Conservation (phyloP, 1,284 basidiomycete species). For the Moesziomyces aphidis region DNA sequence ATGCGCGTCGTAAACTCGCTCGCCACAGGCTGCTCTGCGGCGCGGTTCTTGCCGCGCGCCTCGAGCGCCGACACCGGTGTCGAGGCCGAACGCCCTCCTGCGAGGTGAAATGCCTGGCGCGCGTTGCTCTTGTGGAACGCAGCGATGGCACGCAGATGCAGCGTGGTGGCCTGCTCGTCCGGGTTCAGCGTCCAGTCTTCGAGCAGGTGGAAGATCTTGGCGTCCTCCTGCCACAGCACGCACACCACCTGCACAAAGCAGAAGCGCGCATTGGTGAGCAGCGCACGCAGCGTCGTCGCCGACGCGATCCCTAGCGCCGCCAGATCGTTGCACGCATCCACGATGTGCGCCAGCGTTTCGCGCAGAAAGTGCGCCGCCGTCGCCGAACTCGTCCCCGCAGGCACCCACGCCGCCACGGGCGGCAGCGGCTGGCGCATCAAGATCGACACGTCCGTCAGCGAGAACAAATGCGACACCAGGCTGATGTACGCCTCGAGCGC, state of each 20-base stretch:
- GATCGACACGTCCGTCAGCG: conserved; percentile 78
- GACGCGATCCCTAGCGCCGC: conserved; percentile 78
- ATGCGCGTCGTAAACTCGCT: conserved; percentile 73
- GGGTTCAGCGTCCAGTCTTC: conserved; percentile 84
- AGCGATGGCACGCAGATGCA: conserved; percentile 79
- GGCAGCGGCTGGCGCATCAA: conserved; percentile 72
- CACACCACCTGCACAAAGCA: conserved; percentile 86
- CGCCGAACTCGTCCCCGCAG: conserved; percentile 81
- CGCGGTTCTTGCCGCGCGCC: conserved; percentile 22
- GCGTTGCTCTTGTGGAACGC: conserved; percentile 85
- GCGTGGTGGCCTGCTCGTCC: conserved; percentile 70
- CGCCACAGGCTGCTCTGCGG: conserved; percentile 26
- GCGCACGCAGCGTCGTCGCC: conserved; percentile 75
- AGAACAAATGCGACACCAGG: conserved; percentile 88
- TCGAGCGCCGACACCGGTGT: conserved; percentile 21
- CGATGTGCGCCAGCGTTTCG: conserved; percentile 83
- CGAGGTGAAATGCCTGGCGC: conserved; percentile 82
- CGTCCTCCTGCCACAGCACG: conserved; percentile 84
- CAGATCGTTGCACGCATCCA: conserved; percentile 86
- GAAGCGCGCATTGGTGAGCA: conserved; percentile 88
- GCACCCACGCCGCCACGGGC: conserved; percentile 76
- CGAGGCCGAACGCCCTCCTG: conserved; percentile 75
- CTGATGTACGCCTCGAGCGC: conserved; percentile 88
- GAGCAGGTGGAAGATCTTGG: conserved; percentile 82
- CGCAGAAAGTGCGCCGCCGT: conserved; percentile 84